These are phyloP conservation scores for Eucalyptus polyanthemos DNA, from an alignment of 345 rosid species.

Conservation along the genomic window DNA sequence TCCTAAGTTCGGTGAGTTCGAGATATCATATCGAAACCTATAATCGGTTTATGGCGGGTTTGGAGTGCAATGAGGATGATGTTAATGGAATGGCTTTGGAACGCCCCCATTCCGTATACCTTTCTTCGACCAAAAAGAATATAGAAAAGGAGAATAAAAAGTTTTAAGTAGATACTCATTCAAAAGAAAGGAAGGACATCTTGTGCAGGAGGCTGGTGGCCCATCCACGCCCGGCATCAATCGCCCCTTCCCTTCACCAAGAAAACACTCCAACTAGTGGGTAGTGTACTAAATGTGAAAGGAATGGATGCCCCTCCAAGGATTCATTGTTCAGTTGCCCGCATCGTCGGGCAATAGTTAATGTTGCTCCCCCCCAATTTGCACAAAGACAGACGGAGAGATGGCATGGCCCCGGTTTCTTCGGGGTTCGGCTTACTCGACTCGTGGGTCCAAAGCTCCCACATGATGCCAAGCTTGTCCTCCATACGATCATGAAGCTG, in stretches of 20 bases:
- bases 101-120: not conserved
- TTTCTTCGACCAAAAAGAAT: not conserved
- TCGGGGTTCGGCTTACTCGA: not conserved
- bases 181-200: not conserved
- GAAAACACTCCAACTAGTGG: not conserved
- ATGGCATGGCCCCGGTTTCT: not conserved
- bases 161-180: not conserved
- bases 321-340: not conserved
- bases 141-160: not conserved
- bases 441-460: not conserved
- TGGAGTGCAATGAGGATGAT: not conserved
- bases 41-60: not conserved
- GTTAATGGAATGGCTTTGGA: not conserved
- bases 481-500: not conserved
- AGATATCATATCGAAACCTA: not conserved
- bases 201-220: not conserved
- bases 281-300: not conserved
- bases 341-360: not conserved
- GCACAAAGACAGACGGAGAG: not conserved
- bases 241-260: not conserved
- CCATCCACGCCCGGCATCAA: not conserved
- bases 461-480: not conserved
- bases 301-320: not conserved
- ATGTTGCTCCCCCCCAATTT: not conserved
- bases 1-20: not conserved